Conservation (phyloP, 2,329 filamentous ascomycete species). For the Ophiostoma triangulosporum region DNA sequence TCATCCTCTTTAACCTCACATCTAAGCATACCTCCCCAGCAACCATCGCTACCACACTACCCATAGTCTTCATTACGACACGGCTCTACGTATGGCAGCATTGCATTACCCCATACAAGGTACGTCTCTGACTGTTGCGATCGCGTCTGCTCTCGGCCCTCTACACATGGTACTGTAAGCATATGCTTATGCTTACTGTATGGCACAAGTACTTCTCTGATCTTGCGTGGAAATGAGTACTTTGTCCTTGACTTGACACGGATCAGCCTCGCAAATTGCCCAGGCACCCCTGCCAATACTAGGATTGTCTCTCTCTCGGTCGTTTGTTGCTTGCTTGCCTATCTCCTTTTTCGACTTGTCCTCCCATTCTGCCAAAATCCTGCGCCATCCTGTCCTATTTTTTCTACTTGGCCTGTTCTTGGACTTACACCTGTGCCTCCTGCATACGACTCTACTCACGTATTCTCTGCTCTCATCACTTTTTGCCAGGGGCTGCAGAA, state of each 20-base stretch:
- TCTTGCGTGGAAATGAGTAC: background rate
- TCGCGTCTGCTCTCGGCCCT: no score
- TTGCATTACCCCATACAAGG: no score
- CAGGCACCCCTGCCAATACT: background rate
- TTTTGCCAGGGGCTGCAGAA: no score
- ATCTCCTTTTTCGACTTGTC: background rate
- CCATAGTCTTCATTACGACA: no score
- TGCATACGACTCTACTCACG: no score
- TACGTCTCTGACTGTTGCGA: no score
- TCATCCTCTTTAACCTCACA: slow-evolving; percentile 1
- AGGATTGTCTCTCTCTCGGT: background rate
- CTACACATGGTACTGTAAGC: no score
- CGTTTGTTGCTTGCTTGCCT: background rate
- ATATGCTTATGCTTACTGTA: no score
- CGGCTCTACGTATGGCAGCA: no score
- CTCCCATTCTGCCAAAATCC: background rate
- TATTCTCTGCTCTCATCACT: background rate
- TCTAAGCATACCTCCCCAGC: background rate
- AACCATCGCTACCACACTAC: background rate
- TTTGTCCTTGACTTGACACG: no score
- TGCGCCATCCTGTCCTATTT: background rate
- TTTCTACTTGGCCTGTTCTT: background rate
- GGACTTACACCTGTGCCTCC: background rate
- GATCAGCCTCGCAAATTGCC: background rate
- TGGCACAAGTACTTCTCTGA: background rate